Percentiles rank a stretch among this genome's conserved stretches.
phyloP scores from a whole-genome alignment of 345 rosid genomes.

The Zanthoxylum bungeanum region DNA sequence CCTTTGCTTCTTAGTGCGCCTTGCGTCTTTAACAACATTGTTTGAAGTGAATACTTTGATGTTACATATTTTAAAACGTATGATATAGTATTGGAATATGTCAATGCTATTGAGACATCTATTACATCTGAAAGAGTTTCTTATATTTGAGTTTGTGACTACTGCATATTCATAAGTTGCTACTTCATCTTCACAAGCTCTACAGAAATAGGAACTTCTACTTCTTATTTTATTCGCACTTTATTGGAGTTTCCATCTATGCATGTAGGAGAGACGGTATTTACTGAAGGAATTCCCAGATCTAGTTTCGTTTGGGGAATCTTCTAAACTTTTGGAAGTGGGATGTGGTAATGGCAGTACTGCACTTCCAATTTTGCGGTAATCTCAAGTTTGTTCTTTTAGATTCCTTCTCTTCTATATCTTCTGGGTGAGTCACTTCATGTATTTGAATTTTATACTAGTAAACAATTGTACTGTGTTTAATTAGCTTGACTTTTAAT shows the following conservation, averaged over 20 bases:
- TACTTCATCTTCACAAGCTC: neutral
- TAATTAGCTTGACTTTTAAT: neutral
- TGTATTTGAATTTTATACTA: neutral
- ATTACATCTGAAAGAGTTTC: neutral
- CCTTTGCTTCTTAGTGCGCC: no score
- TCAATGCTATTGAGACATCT: neutral
- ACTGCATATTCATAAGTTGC: neutral
- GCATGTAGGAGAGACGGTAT: constrained; percentile 76
- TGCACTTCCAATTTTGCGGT: constrained; percentile 74
- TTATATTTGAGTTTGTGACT: neutral
- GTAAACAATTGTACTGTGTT: neutral
- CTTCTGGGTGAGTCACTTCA: neutral
- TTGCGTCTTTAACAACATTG: no score
- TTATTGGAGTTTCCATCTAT: constrained; percentile 1
- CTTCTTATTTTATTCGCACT: neutral
- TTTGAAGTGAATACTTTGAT: neutral
- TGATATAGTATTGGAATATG: neutral
- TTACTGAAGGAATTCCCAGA: constrained; percentile 88
- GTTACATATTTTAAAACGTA: neutral
- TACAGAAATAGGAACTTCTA: neutral
- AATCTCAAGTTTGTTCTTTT: constrained; percentile 4
- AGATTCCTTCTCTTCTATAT: neutral
- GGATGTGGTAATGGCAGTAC: constrained; percentile 96
- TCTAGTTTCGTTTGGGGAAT: constrained; percentile 46
- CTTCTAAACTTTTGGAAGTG: constrained; percentile 69